phyloP scores from a whole-genome alignment of 345 rosid genomes.

The Citrus inodora region DNA sequence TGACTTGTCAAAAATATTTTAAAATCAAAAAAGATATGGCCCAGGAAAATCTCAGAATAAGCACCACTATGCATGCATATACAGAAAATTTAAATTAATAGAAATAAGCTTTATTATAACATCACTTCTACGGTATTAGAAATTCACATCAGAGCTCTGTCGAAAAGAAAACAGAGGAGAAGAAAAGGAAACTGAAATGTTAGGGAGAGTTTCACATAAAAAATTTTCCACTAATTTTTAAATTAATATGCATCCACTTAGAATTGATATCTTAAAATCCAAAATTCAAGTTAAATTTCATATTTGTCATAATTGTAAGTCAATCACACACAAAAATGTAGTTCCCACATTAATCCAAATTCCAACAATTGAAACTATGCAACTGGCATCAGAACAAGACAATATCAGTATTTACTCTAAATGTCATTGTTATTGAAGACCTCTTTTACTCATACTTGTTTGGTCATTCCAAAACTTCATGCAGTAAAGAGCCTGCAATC shows the following conservation, averaged over 20 bases:
- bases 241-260: not conserved
- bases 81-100: not conserved
- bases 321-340: not conserved
- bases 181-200: not conserved
- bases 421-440: not conserved
- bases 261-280: not conserved
- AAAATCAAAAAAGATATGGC: not conserved
- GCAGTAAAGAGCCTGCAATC: not conserved
- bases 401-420: not conserved
- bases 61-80: not conserved
- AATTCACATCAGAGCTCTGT: not conserved
- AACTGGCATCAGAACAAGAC: not conserved
- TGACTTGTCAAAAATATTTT: too few relatives aligned
- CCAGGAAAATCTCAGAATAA: not conserved
- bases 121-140: not conserved
- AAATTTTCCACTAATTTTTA: not conserved
- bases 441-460: not conserved
- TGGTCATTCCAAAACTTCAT: not conserved
- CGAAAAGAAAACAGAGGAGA: not conserved
- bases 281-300: not conserved
- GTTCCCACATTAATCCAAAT: not conserved
- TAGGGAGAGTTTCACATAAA: not conserved
- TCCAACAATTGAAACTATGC: not conserved
- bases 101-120: not conserved
- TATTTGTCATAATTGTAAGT: not conserved